phyloP scores from a whole-genome alignment of 495 filamentous ascomycete species.

The Astrothelium macrocarpum region DNA sequence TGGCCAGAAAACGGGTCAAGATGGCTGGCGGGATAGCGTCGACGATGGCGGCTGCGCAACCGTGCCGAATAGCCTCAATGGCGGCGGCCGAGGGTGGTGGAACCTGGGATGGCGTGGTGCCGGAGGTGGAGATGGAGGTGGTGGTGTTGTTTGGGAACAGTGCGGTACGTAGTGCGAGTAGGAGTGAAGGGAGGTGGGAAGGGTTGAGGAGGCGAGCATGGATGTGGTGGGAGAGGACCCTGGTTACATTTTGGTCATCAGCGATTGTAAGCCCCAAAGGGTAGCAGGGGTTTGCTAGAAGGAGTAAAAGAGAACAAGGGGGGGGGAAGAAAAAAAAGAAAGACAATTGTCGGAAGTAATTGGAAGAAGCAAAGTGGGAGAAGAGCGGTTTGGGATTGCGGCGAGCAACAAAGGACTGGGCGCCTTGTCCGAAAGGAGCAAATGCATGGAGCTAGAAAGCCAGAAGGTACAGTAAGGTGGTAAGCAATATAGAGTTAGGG shows the following conservation, averaged over 20 bases:
- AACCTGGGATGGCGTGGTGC: too few relatives aligned
- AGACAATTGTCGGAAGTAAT: slow-evolving; percentile 10
- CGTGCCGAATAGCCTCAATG: slow-evolving; percentile 44
- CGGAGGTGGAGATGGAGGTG: slow-evolving; percentile 28
- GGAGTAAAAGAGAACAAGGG: not conserved
- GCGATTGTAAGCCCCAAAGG: slow-evolving; percentile 29
- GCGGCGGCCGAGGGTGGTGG: slow-evolving; percentile 34
- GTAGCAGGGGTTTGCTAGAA: not conserved
- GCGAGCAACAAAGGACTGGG: not conserved
- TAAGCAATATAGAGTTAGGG: slow-evolving; percentile 5
- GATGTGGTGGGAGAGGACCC: slow-evolving; percentile 66
- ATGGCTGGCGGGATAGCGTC: slow-evolving; percentile 41
- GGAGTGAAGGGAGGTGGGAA: slow-evolving; percentile 58
- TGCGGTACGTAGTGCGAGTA: slow-evolving; percentile 59
- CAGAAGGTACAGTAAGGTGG: not conserved
- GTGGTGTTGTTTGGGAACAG: slow-evolving; percentile 72
- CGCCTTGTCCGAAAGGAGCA: slow-evolving; percentile 47
- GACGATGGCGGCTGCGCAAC: slow-evolving; percentile 45
- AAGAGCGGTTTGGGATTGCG: not conserved
- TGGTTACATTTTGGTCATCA: slow-evolving; percentile 29
- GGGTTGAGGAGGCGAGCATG: slow-evolving; percentile 55
- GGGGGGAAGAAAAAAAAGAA: slow-evolving; percentile 22
- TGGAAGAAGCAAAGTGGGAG: not conserved
- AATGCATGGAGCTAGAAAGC: slow-evolving; percentile 2
- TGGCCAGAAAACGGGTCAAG: slow-evolving; percentile 42